These are phyloP conservation scores for Alternaria ethzedia DNA, from an alignment of 2,329 filamentous ascomycete genomes.

Conservation along the genomic window DNA sequence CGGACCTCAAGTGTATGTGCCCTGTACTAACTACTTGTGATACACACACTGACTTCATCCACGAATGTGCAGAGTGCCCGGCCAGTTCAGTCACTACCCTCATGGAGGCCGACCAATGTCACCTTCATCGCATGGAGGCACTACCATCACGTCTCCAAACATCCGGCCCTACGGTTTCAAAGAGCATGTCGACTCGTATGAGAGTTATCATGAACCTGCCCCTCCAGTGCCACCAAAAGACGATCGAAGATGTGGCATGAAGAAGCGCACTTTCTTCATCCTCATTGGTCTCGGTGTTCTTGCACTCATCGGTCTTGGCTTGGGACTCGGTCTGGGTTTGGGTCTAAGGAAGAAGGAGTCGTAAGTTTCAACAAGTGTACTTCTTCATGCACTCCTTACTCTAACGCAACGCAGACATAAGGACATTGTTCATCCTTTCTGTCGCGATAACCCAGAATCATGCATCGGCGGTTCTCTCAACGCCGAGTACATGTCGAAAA, in stretches of 20 bases:
- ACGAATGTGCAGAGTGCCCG: conserved; percentile 14
- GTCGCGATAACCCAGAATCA: conserved; percentile 32
- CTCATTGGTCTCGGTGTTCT: conserved; percentile 31
- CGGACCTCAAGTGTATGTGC: conserved; percentile 20
- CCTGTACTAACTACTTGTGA: neutral
- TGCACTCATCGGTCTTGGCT: conserved; percentile 41
- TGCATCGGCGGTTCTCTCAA: conserved; percentile 51
- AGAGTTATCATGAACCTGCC: conserved; percentile 13
- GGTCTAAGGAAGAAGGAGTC: conserved; percentile 37
- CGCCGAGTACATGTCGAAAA: conserved; percentile 47
- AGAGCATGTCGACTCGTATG: conserved; percentile 29
- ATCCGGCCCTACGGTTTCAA: conserved; percentile 30
- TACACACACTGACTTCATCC: neutral
- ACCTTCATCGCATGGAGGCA: conserved; percentile 24
- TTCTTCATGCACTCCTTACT: neutral
- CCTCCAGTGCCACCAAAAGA: conserved; percentile 25
- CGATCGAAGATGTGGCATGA: conserved; percentile 33
- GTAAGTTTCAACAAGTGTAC: conserved; percentile 1
- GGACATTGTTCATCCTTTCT: conserved; percentile 27
- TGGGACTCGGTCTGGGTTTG: conserved; percentile 48
- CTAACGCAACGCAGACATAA: conserved; percentile 10
- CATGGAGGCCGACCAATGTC: conserved; percentile 20
- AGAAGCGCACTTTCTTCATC: conserved; percentile 31
- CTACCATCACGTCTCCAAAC: conserved; percentile 22
- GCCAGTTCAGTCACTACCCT: conserved; percentile 22